Evolutionary conservation across 2,329 filamentous ascomycete species (phyloP), one percentile per base, ranked within the genome.

Genomic region (Aureobasidium namibiae): DNA sequence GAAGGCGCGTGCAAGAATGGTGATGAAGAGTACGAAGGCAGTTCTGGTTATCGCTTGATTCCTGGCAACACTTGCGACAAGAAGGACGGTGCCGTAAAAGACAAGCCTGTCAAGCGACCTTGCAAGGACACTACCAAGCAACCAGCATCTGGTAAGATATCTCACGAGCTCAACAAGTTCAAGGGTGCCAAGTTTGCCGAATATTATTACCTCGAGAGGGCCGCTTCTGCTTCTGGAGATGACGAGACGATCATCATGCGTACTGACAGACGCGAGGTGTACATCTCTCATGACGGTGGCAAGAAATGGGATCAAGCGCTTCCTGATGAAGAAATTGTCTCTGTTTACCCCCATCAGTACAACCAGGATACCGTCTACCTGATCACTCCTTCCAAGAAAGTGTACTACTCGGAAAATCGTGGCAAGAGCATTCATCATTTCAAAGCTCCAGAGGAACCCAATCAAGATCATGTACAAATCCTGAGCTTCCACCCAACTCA

Each of bases 1-100:
- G 81, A 88, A 48, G 89, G 84, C 8, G 81, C 82, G 29, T 99
- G 94, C 73, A 83, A 88, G 68, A 81, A 84, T 42, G 78, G 82
- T 3, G 82, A 86, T 9, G 87, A 87, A 61, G 90, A 78, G 1
- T 99, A 91, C 74, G 85, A 81, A 73, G 94, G 90, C 13, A 88
- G 88, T 3, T 96, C 92, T 31, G 94, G 94, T 26, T 99, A 90
- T 83, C 86, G 92, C 61, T 80, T 92, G 65, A 97, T 99, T 61
- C 92, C 94, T 31, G 78, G 78, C 8, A 77, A 80, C 60, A 72
- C 75, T n/a, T 80, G 78, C 66, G 69, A 73, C 46, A 71, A 64
- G 59, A 67, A 68, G 31, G 69, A 74, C 36, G 72, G 72, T 14
- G 71, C 71, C 9, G 69, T 73, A 34, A 73, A 74, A 56, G 77